Evolutionary conservation across 441 rosid species (phyloP).

Genomic region (Bruguiera hainesii): DNA sequence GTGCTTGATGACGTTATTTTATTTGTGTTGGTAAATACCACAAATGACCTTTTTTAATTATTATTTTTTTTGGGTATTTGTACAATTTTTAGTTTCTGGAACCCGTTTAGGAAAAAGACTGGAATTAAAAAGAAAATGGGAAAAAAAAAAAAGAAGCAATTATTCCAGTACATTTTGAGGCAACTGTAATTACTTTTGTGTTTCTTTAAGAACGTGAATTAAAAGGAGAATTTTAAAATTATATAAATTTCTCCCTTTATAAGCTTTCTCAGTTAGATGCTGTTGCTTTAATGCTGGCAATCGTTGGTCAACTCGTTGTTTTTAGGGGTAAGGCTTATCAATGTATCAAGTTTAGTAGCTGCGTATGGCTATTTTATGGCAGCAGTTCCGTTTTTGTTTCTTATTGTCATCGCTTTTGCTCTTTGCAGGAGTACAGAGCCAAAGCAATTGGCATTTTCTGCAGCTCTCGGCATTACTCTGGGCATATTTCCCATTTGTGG

Average conservation of each 20-base stretch:
- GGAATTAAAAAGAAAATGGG: too few relatives aligned
- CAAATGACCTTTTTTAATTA: too few relatives aligned
- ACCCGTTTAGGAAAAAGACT: too few relatives aligned
- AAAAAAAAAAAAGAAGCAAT: too few relatives aligned
- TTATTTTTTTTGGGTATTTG: too few relatives aligned
- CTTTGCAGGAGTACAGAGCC: slow-evolving; percentile 79
- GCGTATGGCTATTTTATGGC: not conserved
- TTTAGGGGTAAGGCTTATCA: not conserved
- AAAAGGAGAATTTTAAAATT: not conserved
- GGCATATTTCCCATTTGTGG: slow-evolving; percentile 92
- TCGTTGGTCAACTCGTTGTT: not conserved
- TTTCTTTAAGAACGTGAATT: not conserved
- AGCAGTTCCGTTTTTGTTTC: not conserved
- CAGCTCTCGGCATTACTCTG: slow-evolving; percentile 77
- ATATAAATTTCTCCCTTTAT: not conserved
- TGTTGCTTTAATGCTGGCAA: not conserved
- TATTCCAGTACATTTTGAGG: too few relatives aligned
- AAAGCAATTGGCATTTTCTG: slow-evolving; percentile 79
- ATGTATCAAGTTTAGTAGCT: not conserved
- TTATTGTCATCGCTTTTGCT: slow-evolving; percentile 11
- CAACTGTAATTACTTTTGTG: not conserved
- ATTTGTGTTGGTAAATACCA: too few relatives aligned
- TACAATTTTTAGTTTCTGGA: too few relatives aligned
- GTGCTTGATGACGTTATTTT: too few relatives aligned
- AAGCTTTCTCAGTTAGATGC: not conserved